phyloP scores from a whole-genome alignment of 73 alveolate genomes.

The Paramecium sexaurelia region DNA sequence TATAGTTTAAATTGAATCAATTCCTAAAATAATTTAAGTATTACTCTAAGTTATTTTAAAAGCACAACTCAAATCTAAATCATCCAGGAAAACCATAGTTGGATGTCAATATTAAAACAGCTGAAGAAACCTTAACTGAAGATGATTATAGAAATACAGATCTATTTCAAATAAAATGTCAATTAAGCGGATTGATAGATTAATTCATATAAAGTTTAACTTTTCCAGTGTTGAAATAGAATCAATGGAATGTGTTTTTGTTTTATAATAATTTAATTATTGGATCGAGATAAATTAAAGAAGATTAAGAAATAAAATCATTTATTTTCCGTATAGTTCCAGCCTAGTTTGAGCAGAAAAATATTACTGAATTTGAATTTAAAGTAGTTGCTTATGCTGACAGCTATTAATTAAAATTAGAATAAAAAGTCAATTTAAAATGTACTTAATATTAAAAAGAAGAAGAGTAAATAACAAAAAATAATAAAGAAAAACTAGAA shows the following conservation, averaged over 20 bases:
- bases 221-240: slow-evolving; percentile 30
- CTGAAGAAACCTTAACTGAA: neutral
- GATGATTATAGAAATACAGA: slow-evolving; percentile 27
- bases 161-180: neutral
- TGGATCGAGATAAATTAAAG: neutral
- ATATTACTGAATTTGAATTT: neutral
- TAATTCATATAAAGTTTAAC: slow-evolving; percentile 27
- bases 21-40: slow-evolving; percentile 45
- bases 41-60: neutral
- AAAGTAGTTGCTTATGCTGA: slow-evolving; percentile 4
- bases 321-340: neutral
- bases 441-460: neutral
- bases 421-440: neutral
- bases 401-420: neutral
- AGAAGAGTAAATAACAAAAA: neutral
- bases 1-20: neutral
- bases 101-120: neutral
- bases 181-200: slow-evolving; percentile 30
- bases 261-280: neutral
- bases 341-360: neutral
- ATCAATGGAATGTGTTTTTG: neutral
- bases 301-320: neutral
- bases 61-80: neutral
- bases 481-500: neutral
- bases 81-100: slow-evolving; percentile 22